phyloP scores from a whole-genome alignment of 768 basidiomycete species.

The Leccinum rimulosum region DNA sequence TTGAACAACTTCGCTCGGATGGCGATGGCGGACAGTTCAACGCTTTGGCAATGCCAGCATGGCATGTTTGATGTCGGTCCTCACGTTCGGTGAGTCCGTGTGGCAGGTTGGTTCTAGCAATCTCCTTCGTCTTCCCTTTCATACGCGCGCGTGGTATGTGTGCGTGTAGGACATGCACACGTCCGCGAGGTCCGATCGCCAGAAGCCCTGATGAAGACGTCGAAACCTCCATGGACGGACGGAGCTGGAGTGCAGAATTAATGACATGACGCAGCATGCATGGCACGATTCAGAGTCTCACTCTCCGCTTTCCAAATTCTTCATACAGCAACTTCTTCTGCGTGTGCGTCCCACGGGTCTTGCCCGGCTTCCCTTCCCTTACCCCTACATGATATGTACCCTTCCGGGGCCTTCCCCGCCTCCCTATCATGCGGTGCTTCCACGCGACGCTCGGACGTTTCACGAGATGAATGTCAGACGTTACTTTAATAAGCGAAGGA shows the following conservation, averaged over 20 bases:
- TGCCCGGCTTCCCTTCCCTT: neutral
- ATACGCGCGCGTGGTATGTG: neutral
- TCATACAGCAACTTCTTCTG: neutral
- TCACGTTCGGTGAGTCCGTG: neutral
- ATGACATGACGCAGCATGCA: neutral
- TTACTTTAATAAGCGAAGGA: neutral
- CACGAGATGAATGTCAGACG: slow-evolving; percentile 6
- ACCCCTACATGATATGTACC: neutral
- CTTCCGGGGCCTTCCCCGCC: neutral
- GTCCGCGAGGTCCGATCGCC: slow-evolving; percentile 16
- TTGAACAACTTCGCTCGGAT: neutral
- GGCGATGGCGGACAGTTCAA: neutral
- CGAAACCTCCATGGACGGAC: neutral
- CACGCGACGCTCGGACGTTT: slow-evolving; percentile 27
- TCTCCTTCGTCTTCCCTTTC: neutral
- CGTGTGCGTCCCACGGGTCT: neutral
- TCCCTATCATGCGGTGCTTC: slow-evolving; percentile 1
- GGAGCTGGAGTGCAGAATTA: slow-evolving; percentile 1
- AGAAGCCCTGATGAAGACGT: slow-evolving; percentile 2
- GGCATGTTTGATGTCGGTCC: neutral
- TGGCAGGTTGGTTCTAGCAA: neutral
- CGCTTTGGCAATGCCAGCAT: neutral
- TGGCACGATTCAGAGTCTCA: neutral
- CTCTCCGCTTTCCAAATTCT: neutral
- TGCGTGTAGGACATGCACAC: neutral